These are phyloP conservation scores for Fusarium papillatum DNA, from an alignment of 2,329 filamentous ascomycete species.

Conservation along the genomic window DNA sequence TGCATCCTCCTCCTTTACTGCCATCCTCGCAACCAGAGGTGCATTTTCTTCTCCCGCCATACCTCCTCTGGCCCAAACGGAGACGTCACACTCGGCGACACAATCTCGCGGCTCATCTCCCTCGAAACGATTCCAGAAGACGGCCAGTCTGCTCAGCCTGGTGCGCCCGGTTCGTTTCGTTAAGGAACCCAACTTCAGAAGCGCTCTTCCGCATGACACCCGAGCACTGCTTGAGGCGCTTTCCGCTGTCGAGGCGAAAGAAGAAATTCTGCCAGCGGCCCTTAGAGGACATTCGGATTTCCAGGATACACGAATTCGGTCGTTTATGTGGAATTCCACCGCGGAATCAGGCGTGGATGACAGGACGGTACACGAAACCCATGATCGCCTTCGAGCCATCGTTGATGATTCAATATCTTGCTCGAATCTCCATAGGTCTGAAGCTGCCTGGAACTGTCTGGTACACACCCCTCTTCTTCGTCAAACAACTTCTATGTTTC, in stretches of 20 bases:
- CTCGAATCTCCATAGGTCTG: conserved; percentile 9
- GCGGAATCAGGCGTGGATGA: background rate
- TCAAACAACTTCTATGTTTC: background rate
- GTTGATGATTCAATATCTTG: conserved; percentile 12
- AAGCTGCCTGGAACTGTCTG: conserved; percentile 16
- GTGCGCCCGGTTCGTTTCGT: conserved; percentile 8
- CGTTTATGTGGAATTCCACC: background rate
- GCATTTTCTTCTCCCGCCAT: conserved; percentile 1
- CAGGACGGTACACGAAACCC: background rate
- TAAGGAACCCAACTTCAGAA: background rate
- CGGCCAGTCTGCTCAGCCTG: background rate
- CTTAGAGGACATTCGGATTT: conserved; percentile 5
- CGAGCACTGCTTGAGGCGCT: background rate
- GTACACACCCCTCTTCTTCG: conserved; percentile 10
- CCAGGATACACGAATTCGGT: background rate
- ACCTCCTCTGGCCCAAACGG: background rate
- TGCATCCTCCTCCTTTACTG: background rate
- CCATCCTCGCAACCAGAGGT: background rate
- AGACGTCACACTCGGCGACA: conserved; percentile 1
- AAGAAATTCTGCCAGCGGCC: conserved; percentile 8
- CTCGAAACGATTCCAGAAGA: conserved; percentile 10
- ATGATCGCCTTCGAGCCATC: conserved; percentile 5
- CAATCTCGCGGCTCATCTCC: conserved; percentile 4
- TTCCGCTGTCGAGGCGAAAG: conserved; percentile 2
- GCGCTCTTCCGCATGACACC: background rate